Percentiles rank a stretch among this genome's conserved stretches.
Evolutionary conservation across 148 eudicot genomes (phyloP).

Genomic region (Rhododendron williamsianum): DNA sequence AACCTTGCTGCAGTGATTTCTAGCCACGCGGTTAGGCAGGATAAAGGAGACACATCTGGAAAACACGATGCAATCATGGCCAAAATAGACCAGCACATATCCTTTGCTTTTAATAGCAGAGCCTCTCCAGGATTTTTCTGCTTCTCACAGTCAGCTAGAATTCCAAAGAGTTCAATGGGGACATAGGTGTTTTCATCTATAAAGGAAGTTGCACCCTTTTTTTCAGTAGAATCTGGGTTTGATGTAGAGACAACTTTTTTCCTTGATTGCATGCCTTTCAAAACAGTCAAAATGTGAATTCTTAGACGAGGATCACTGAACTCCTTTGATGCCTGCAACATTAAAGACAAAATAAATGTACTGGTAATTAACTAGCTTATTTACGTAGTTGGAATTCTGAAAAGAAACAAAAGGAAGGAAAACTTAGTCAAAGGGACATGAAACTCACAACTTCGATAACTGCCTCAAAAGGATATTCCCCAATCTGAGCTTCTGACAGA

Average conservation of each 20-base stretch:
- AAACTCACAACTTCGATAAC: constrained; percentile 69
- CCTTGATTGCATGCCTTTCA: constrained; percentile 72
- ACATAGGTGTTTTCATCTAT: constrained; percentile 32
- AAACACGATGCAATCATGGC: constrained; percentile 92
- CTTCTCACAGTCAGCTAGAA: constrained; percentile 81
- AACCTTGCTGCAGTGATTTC: constrained; percentile 97
- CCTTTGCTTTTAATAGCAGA: constrained; percentile 78
- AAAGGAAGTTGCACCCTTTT: constrained; percentile 30
- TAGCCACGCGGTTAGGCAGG: constrained; percentile 88
- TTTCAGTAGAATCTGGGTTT: constrained; percentile 33
- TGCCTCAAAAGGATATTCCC: constrained; percentile 74
- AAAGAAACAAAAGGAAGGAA: neutral
- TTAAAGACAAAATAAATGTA: neutral
- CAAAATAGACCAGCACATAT: constrained; percentile 88
- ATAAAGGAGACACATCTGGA: constrained; percentile 78
- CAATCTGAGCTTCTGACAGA: constrained; percentile 85
- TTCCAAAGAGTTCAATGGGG: constrained; percentile 74
- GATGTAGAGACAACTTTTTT: constrained; percentile 43
- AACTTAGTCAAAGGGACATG: constrained; percentile 11
- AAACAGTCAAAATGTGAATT: constrained; percentile 75
- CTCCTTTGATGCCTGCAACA: constrained; percentile 75
- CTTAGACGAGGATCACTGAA: constrained; percentile 71
- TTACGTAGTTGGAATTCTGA: neutral
- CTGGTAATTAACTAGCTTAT: neutral
- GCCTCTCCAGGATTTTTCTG: constrained; percentile 74